Conservation (phyloP, 2,329 filamentous ascomycete species). For the Geosmithia flava region DNA sequence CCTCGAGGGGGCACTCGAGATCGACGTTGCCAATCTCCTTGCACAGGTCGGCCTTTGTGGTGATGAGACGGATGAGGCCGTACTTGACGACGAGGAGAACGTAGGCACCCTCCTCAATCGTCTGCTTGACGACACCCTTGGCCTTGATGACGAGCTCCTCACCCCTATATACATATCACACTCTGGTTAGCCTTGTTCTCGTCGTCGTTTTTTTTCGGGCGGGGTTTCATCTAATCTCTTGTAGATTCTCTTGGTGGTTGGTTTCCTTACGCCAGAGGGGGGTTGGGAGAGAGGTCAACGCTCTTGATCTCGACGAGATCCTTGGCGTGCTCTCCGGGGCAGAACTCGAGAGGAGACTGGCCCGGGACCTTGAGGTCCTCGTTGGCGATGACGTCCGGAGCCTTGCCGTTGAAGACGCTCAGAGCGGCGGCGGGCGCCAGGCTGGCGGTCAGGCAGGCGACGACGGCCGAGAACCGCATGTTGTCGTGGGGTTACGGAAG, state of each 20-base stretch:
- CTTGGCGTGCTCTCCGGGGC: conserved; percentile 48
- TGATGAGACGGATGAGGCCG: conserved; percentile 81
- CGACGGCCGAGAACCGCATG: conserved; percentile 25
- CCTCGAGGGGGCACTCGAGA: conserved; percentile 75
- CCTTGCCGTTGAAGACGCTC: conserved; percentile 25
- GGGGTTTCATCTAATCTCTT: conserved; percentile 11
- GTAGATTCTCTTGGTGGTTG: too few species aligned
- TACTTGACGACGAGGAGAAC: conserved; percentile 84
- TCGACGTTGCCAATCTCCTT: conserved; percentile 83
- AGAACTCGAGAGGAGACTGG: conserved; percentile 75
- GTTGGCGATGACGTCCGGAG: conserved; percentile 26
- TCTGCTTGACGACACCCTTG: conserved; percentile 58
- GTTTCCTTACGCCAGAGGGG: conserved; percentile 59
- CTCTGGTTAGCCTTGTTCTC: conserved; percentile 3
- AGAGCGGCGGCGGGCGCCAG: conserved; percentile 27
- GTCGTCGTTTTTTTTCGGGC: neutral
- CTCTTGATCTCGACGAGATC: conserved; percentile 66
- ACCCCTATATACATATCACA: conserved; percentile 45
- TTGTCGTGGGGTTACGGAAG: neutral
- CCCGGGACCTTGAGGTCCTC: conserved; percentile 60
- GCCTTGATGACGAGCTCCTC: conserved; percentile 67
- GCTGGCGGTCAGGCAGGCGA: conserved; percentile 32
- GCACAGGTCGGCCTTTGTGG: conserved; percentile 71
- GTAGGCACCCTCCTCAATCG: conserved; percentile 66
- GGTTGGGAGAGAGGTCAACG: conserved; percentile 77